Evolutionary conservation across 305 asterid genomes (phyloP).

Genomic region (Nicotiana rustica): DNA sequence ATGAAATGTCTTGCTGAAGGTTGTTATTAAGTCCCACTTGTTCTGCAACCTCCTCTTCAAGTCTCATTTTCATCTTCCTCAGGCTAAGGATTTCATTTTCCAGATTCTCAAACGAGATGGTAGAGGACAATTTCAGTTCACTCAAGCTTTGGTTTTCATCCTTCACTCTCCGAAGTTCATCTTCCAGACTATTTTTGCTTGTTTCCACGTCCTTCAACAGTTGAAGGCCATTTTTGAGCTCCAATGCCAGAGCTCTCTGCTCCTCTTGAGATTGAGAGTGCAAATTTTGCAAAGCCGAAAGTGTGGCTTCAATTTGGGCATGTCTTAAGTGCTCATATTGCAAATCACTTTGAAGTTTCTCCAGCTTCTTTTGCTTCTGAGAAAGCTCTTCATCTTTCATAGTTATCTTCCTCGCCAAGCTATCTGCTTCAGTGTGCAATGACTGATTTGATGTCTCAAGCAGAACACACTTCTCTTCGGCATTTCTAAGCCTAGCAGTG

Average conservation of each 20-base stretch:
- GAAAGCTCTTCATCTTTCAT: slow-evolving; percentile 75
- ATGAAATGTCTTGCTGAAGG: slow-evolving; percentile 63
- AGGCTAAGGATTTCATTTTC: slow-evolving; percentile 64
- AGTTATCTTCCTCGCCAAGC: slow-evolving; percentile 67
- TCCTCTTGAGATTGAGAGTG: slow-evolving; percentile 79
- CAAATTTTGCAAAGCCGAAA: slow-evolving; percentile 61
- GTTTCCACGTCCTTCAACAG: slow-evolving; percentile 69
- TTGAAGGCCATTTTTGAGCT: slow-evolving; percentile 67
- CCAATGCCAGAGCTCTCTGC: slow-evolving; percentile 59
- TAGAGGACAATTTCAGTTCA: slow-evolving; percentile 58
- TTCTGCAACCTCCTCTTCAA: slow-evolving; percentile 68
- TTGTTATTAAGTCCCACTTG: slow-evolving; percentile 59
- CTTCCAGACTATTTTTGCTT: slow-evolving; percentile 59
- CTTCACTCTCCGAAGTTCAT: slow-evolving; percentile 59
- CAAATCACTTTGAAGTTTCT: slow-evolving; percentile 62
- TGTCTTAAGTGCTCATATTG: slow-evolving; percentile 60
- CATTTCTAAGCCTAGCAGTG: slow-evolving; percentile 58
- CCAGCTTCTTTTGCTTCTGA: slow-evolving; percentile 76
- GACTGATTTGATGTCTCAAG: slow-evolving; percentile 77
- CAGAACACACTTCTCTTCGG: slow-evolving; percentile 66
- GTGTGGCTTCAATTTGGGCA: slow-evolving; percentile 68
- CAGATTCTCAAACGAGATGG: slow-evolving; percentile 59
- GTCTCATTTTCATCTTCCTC: slow-evolving; percentile 79
- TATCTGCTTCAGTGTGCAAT: slow-evolving; percentile 71
- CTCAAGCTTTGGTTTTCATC: slow-evolving; percentile 66